Base-by-base conservation (phyloP, 2,329 filamentous ascomycete species). In the Neopestalotiopsis clavispora region DNA sequence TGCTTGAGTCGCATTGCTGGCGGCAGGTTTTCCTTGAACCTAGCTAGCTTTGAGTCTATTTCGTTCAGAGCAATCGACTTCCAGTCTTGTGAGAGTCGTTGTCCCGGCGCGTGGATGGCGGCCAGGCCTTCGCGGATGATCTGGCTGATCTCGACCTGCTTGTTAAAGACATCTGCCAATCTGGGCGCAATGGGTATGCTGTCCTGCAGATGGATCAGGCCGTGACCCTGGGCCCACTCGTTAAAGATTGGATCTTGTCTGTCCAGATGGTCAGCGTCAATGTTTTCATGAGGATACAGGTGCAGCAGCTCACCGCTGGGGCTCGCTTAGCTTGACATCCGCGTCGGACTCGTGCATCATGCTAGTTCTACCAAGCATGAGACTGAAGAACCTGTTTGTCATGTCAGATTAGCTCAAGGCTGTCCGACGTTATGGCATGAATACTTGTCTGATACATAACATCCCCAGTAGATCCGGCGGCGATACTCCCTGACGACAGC, bases 371-470 rank as follows among this genome's bases (percentile, higher is more conserved):
- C 64, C 64, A 5, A 66, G 28, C 23, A 66, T 52, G 28, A 66
- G 64, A 40, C 64, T 66, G 64, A 66, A 49, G 13, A 66, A 56
- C 56, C 62, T 65, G 10, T 23, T 2, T 10, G 42, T 9, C 0
- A 32, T 52, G 20, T 65, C 62, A 45, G 62, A 20, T 2, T 17
- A 52, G n/a, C 17, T n/a, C 45, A n/a, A n/a, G 4, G 1, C 9
- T n/a, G 14, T 9, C 3, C 45, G 9, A 52, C 3, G 14, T 3
- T 1, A n/a, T 9, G 6, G 17, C 17, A 7, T 6, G n/a, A 9
- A 9, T 28, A 68, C 66, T 68, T 68, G 32, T 68, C 66, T 17
- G 66, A 63, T 64, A 68, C 28, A 32, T 49, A 68, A 20, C 66
- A 68, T 5, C 66, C 66, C 66, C 66, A 68, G 28, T 68, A 68